Percentiles rank a stretch among this genome's conserved stretches.
These are phyloP conservation scores for Hyphopichia homilentoma DNA, from an alignment of 805 yeast species.

Conservation along the genomic window DNA sequence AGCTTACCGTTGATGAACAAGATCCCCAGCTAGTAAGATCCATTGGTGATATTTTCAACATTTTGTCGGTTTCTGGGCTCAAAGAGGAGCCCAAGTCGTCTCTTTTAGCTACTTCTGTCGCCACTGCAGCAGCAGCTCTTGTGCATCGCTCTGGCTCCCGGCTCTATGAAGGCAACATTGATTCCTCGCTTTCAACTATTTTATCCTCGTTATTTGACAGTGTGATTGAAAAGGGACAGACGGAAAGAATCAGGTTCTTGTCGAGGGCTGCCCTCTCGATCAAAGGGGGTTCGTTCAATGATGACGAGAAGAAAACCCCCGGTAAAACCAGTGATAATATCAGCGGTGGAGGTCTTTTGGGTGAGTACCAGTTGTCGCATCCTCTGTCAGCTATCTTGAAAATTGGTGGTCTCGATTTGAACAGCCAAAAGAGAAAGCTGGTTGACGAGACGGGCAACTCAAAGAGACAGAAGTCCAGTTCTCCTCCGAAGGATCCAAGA, in stretches of 20 bases:
- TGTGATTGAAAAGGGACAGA: constrained; percentile 16
- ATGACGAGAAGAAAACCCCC: constrained; percentile 1
- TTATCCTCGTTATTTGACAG: constrained; percentile 20
- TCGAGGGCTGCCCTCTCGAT: constrained; percentile 12
- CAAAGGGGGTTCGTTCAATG: constrained; percentile 2
- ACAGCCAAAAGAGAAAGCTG: constrained; percentile 3
- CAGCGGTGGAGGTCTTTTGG: too few relatives aligned
- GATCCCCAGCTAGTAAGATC: constrained; percentile 21
- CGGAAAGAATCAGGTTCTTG: constrained; percentile 19
- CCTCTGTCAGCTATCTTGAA: constrained; percentile 6
- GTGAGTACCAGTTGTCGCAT: not conserved
- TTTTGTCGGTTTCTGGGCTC: constrained; percentile 28
- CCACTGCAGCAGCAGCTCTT: constrained; percentile 36
- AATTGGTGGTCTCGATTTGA: constrained; percentile 6
- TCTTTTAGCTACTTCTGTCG: constrained; percentile 32
- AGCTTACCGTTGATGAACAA: constrained; percentile 6
- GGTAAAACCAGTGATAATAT: not conserved
- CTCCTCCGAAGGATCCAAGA: constrained; percentile 1
- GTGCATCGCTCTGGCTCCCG: too few relatives aligned
- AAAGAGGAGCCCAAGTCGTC: constrained; percentile 31
- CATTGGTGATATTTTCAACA: constrained; percentile 32
- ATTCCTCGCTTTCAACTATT: constrained; percentile 19
- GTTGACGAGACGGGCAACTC: constrained; percentile 1
- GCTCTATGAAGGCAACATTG: too few relatives aligned
- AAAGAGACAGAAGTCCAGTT: constrained; percentile 4